Conservation (phyloP, 441 rosid genomes). For the Gossypium gossypioides region DNA sequence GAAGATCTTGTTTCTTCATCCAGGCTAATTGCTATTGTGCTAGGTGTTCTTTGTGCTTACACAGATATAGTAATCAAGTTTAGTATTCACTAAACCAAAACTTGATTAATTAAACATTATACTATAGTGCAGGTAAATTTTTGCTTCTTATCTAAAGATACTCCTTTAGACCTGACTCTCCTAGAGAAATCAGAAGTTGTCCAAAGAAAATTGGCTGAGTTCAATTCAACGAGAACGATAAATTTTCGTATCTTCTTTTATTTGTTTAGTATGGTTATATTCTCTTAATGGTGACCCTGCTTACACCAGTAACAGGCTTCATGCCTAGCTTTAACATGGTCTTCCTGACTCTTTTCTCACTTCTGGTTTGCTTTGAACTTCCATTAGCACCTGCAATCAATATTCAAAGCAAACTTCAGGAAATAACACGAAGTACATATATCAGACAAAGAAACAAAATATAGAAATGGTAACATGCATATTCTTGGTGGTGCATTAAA, state of each 20-base stretch:
- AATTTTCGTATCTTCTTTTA: too few species aligned
- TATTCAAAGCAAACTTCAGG: background rate
- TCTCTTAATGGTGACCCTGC: constrained; percentile 48
- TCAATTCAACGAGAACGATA: too few species aligned
- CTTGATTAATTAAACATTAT: background rate
- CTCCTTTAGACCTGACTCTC: too few species aligned
- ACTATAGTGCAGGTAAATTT: background rate
- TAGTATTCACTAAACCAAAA: background rate
- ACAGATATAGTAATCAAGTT: background rate
- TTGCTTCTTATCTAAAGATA: background rate
- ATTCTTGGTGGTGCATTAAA: background rate
- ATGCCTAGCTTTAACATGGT: constrained; percentile 51
- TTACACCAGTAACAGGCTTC: constrained; percentile 40
- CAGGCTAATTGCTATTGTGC: background rate
- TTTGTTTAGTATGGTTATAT: background rate
- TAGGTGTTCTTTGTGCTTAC: background rate
- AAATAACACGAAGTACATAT: too few species aligned
- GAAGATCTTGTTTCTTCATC: background rate
- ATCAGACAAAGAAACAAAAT: too few species aligned
- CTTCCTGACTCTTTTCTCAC: constrained; percentile 51
- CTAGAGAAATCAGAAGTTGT: too few species aligned
- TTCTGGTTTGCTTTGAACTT: constrained; percentile 47
- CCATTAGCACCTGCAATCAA: constrained; percentile 36
- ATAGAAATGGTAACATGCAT: background rate
- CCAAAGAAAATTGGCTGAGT: too few species aligned